Percentiles rank a stretch among this genome's conserved stretches.
These are phyloP conservation scores for Neoboletus magnificus DNA, from an alignment of 768 basidiomycete genomes.

Conservation along the genomic window DNA sequence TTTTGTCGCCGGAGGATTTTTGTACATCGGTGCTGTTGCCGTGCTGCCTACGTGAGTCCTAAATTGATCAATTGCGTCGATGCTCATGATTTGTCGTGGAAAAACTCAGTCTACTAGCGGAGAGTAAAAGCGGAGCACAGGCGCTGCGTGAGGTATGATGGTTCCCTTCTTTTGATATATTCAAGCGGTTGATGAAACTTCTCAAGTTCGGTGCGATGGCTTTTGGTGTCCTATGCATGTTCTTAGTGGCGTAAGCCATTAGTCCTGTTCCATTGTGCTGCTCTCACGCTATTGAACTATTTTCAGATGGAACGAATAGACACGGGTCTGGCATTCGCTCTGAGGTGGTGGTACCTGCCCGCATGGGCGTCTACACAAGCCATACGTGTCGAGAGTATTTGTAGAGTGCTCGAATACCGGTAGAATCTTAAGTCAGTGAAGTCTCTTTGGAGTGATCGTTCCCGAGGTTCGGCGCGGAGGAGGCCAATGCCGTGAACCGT, in stretches of 20 bases:
- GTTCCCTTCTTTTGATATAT: slow-evolving; percentile 9
- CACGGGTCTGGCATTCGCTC: slow-evolving; percentile 11
- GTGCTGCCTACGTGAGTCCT: slow-evolving; percentile 80
- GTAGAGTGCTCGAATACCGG: slow-evolving; percentile 6
- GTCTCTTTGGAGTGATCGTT: slow-evolving; percentile 3
- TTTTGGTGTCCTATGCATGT: slow-evolving; percentile 89
- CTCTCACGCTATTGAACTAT: slow-evolving; percentile 20
- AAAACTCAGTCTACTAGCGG: slow-evolving; percentile 70
- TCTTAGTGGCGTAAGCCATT: slow-evolving; percentile 78
- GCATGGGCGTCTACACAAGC: neutral
- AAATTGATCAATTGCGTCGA: slow-evolving; percentile 6
- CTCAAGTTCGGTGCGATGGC: slow-evolving; percentile 86
- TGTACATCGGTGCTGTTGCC: slow-evolving; percentile 92
- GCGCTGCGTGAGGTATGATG: slow-evolving; percentile 78
- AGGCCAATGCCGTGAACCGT: slow-evolving; percentile 25
- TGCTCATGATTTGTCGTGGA: slow-evolving; percentile 12
- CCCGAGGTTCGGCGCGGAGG: slow-evolving; percentile 7
- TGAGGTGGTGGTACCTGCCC: slow-evolving; percentile 1
- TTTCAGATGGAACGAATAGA: slow-evolving; percentile 76
- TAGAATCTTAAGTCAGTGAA: neutral
- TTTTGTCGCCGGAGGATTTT: slow-evolving; percentile 86
- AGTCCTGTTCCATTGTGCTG: slow-evolving; percentile 7
- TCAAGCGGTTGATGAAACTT: slow-evolving; percentile 20
- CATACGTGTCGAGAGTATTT: neutral
- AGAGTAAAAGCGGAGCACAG: slow-evolving; percentile 84